Evolutionary conservation across 192 early-diverging fungal genomes (phyloP).

Genomic region (Umbelopsis sp.): DNA sequence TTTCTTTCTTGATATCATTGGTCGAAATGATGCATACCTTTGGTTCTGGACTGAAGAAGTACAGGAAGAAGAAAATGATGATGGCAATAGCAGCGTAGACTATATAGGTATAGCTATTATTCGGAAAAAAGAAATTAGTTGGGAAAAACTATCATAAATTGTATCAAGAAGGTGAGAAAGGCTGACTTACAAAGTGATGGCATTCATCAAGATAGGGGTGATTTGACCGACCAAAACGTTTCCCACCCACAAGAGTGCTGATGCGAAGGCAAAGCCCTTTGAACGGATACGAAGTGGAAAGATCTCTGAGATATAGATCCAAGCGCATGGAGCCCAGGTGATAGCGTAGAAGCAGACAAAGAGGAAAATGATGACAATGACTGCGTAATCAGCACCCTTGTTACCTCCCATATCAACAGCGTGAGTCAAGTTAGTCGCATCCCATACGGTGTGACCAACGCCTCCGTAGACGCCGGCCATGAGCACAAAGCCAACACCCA

Average conservation of each 20-base stretch:
- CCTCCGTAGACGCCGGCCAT: constrained; percentile 49
- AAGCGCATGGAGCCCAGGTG: constrained; percentile 88
- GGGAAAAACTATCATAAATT: too few relatives aligned
- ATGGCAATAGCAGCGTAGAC: constrained; percentile 22
- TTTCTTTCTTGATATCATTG: too few relatives aligned
- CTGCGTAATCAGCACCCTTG: constrained; percentile 43
- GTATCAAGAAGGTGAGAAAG: not conserved
- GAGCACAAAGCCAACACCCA: constrained; percentile 27
- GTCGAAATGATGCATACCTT: not conserved
- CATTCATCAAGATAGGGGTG: constrained; percentile 25
- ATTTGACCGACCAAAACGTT: constrained; percentile 46
- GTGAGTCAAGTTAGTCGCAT: constrained; percentile 27
- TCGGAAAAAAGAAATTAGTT: not conserved
- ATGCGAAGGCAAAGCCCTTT: constrained; percentile 78
- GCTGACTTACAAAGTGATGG: constrained; percentile 15
- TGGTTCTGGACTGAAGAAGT: constrained; percentile 18
- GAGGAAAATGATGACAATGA: constrained; percentile 71
- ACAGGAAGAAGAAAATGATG: constrained; percentile 15
- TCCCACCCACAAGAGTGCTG: constrained; percentile 85
- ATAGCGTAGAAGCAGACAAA: constrained; percentile 80
- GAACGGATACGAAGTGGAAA: constrained; percentile 83
- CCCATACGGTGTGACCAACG: constrained; percentile 25
- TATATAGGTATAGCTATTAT: constrained; percentile 2
- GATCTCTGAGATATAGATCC: constrained; percentile 89
- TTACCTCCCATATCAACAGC: constrained; percentile 42